A percentile compares a stretch with the other conserved stretches of the same genome.
These are phyloP conservation scores for Termitomyces sp. DNA, from an alignment of 768 basidiomycete genomes.

Conservation along the genomic window DNA sequence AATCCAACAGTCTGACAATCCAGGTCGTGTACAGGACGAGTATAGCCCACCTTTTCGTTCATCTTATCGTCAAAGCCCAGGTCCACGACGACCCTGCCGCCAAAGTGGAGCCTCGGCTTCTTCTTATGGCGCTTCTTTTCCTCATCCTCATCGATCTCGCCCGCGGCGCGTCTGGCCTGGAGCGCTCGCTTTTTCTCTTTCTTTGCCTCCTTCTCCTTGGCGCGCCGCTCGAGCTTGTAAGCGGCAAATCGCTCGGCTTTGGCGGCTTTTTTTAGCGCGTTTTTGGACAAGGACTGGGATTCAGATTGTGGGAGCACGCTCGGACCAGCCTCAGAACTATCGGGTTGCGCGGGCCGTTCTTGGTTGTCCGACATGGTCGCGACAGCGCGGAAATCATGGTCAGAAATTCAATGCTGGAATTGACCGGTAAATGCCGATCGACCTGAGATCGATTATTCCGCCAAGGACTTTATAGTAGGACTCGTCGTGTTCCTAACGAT, in stretches of 20 bases:
- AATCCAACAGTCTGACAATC: slow-evolving; percentile 13
- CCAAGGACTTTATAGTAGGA: slow-evolving; percentile 13
- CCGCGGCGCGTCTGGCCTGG: slow-evolving; percentile 57
- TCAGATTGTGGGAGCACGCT: slow-evolving; percentile 8
- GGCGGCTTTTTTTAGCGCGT: slow-evolving; percentile 70
- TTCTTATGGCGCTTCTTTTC: slow-evolving; percentile 33
- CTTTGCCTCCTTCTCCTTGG: slow-evolving; percentile 70
- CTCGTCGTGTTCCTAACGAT: slow-evolving; percentile 18
- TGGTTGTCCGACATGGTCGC: slow-evolving; percentile 8
- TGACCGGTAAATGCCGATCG: slow-evolving; percentile 40
- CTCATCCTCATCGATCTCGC: slow-evolving; percentile 51
- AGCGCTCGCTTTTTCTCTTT: slow-evolving; percentile 65
- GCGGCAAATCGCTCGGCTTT: slow-evolving; percentile 63
- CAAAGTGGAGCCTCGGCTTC: slow-evolving; percentile 39
- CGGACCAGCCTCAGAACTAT: not conserved
- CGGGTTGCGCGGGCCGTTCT: slow-evolving; percentile 9
- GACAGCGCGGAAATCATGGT: not conserved
- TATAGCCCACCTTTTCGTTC: slow-evolving; percentile 75
- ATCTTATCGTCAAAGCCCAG: slow-evolving; percentile 91
- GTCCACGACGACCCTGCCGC: slow-evolving; percentile 76
- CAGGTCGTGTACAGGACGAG: slow-evolving; percentile 3
- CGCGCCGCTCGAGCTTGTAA: slow-evolving; percentile 67
- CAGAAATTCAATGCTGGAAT: slow-evolving; percentile 3
- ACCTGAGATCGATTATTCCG: slow-evolving; percentile 35
- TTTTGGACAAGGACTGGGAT: slow-evolving; percentile 61